A percentile compares a stretch with the other conserved stretches of the same genome.
These are phyloP conservation scores for Chimonanthus salicifolius DNA, from an alignment of 164 flowering plant species.

Conservation along the genomic window DNA sequence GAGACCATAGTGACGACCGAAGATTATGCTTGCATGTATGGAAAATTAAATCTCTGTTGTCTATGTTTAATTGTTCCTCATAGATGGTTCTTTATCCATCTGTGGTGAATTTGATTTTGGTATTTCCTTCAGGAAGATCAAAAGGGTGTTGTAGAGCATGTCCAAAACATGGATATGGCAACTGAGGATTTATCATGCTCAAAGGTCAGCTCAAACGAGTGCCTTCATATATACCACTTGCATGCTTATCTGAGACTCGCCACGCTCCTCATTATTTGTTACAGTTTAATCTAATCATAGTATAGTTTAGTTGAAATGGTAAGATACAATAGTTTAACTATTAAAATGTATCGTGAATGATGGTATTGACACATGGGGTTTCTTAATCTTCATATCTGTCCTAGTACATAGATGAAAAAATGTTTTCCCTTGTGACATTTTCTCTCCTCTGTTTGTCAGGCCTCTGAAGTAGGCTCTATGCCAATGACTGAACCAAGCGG, in stretches of 20 bases:
- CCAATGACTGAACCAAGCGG: constrained; percentile 22
- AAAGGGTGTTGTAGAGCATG: constrained; percentile 30
- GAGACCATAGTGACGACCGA: too few relatives aligned
- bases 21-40: too few relatives aligned
- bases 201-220: constrained; percentile 25
- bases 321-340: not conserved
- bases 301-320: too few relatives aligned
- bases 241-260: not conserved
- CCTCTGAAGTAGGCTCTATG: not conserved
- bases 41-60: too few relatives aligned
- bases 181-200: constrained; percentile 26
- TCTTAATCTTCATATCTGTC: too few relatives aligned
- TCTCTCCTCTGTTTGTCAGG: too few relatives aligned
- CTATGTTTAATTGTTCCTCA: too few relatives aligned
- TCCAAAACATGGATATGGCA: constrained; percentile 18
- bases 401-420: too few relatives aligned
- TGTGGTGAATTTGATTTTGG: not conserved
- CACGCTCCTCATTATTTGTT: not conserved
- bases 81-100: too few relatives aligned
- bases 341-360: not conserved
- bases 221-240: not conserved
- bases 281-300: too few relatives aligned
- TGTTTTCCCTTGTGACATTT: too few relatives aligned
- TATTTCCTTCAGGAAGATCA: constrained; percentile 28
- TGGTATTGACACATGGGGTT: not conserved